These are phyloP conservation scores for Verbascum thapsus DNA, from an alignment of 257 asterid genomes.

Conservation along the genomic window DNA sequence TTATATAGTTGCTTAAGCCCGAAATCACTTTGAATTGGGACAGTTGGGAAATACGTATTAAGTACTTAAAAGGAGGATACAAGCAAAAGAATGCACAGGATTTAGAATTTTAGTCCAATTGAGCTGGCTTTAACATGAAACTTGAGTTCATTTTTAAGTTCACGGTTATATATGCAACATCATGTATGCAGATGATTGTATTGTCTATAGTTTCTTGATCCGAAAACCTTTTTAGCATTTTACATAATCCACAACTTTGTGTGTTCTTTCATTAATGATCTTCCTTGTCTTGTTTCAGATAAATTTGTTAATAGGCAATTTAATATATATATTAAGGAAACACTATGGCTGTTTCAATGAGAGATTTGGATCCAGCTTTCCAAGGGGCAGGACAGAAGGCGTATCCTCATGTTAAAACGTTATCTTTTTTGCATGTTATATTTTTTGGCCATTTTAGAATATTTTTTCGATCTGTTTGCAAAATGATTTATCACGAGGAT, in stretches of 20 bases:
- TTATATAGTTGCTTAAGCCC: slow-evolving; percentile 4
- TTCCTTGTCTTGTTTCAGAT: slow-evolving; percentile 41
- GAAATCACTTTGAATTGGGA: no score
- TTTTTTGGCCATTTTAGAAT: slow-evolving; percentile 2
- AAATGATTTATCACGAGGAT: slow-evolving; percentile 20
- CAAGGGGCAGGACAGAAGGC: slow-evolving; percentile 97
- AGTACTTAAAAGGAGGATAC: slow-evolving; percentile 16
- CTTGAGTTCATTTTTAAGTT: slow-evolving; percentile 12
- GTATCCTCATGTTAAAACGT: slow-evolving; percentile 64
- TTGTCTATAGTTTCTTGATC: slow-evolving; percentile 10
- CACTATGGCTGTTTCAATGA: slow-evolving; percentile 88
- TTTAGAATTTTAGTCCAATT: slow-evolving; percentile 1
- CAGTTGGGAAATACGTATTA: slow-evolving; percentile 6
- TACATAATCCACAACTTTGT: not conserved
- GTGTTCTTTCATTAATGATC: slow-evolving; percentile 15
- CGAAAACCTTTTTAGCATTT: not conserved
- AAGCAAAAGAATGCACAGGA: slow-evolving; percentile 5
- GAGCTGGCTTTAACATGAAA: no score
- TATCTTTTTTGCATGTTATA: not conserved
- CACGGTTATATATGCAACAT: slow-evolving; percentile 6
- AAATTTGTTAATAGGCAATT: slow-evolving; percentile 22
- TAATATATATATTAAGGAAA: slow-evolving; percentile 29
- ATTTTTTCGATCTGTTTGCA: slow-evolving; percentile 14
- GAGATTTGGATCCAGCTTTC: slow-evolving; percentile 88
- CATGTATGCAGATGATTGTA: slow-evolving; percentile 13